Conservation (phyloP, 1,284 basidiomycete species). For the Irpex rosettiformis region DNA sequence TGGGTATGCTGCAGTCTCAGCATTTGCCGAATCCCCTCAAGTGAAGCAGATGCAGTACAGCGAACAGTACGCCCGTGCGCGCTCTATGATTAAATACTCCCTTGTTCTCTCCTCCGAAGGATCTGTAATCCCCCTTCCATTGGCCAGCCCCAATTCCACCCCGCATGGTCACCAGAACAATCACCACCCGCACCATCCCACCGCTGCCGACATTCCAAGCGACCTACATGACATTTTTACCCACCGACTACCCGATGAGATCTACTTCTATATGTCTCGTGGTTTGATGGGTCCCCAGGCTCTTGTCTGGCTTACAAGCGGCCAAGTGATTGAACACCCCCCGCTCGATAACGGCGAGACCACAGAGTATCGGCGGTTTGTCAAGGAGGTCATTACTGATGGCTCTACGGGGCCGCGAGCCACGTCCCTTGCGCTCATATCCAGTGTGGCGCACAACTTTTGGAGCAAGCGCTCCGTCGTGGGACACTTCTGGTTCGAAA, state of each 20-base stretch:
- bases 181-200: slow-evolving; percentile 66
- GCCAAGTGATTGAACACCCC: slow-evolving; percentile 81
- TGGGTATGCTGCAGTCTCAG: slow-evolving; percentile 77
- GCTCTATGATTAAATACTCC: slow-evolving; percentile 91
- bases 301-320: slow-evolving; percentile 88
- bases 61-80: slow-evolving; percentile 88
- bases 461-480: slow-evolving; percentile 77
- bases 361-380: slow-evolving; percentile 90
- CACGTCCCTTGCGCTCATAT: slow-evolving; percentile 83
- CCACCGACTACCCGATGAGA: slow-evolving; percentile 90
- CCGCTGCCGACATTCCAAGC: slow-evolving; percentile 82
- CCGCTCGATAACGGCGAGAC: slow-evolving; percentile 95
- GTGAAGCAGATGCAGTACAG: slow-evolving; percentile 75
- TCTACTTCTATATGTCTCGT: slow-evolving; percentile 94
- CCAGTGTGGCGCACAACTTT: slow-evolving; percentile 70
- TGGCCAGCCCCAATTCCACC: slow-evolving; percentile 58
- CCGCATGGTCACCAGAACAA: slow-evolving; percentile 43
- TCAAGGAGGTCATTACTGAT: slow-evolving; percentile 95
- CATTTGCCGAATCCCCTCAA: slow-evolving; percentile 74
- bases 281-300: slow-evolving; percentile 87
- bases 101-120: slow-evolving; percentile 92
- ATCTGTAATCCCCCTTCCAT: slow-evolving; percentile 81
- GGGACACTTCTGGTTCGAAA: slow-evolving; percentile 77
- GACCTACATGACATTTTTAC: slow-evolving; percentile 98
- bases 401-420: slow-evolving; percentile 89